Conservation (phyloP, 2,329 filamentous ascomycete genomes). For the Herpotrichia juniperi region DNA sequence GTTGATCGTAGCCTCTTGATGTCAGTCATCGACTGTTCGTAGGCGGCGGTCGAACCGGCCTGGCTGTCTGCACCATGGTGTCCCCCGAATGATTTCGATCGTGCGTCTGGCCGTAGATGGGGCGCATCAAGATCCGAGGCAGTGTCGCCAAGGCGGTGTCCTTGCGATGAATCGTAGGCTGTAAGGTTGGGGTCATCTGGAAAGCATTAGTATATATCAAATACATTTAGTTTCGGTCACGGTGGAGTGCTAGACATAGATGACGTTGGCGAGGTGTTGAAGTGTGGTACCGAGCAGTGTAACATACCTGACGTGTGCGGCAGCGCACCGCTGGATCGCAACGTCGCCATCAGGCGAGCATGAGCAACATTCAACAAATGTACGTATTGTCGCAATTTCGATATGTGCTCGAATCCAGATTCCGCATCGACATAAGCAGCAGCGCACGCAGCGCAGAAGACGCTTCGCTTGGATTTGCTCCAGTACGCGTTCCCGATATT, state of each 20-base stretch:
- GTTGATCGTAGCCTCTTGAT: constrained; percentile 91
- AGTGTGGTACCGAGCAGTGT: constrained; percentile 1
- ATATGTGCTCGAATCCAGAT: constrained; percentile 74
- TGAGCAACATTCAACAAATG: constrained; percentile 91
- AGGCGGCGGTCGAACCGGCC: constrained; percentile 68
- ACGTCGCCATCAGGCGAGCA: constrained; percentile 83
- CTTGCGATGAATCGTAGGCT: constrained; percentile 70
- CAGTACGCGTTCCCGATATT: constrained; percentile 73
- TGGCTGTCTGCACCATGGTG: constrained; percentile 63
- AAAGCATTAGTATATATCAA: constrained; percentile 36
- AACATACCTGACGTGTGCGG: constrained; percentile 69
- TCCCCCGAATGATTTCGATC: constrained; percentile 76
- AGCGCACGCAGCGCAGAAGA: constrained; percentile 75
- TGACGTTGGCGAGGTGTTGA: constrained; percentile 28
- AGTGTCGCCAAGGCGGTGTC: constrained; percentile 60
- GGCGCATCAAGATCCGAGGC: constrained; percentile 57
- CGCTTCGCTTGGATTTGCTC: constrained; percentile 69
- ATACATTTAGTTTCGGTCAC: constrained; percentile 33
- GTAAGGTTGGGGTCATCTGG: constrained; percentile 72
- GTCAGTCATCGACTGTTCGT: constrained; percentile 95
- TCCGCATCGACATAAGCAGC: constrained; percentile 62
- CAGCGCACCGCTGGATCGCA: constrained; percentile 81
- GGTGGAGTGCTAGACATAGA: constrained; percentile 33
- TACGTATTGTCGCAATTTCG: constrained; percentile 91
- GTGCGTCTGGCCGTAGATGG: constrained; percentile 67